Evolutionary conservation across 805 yeast species (phyloP).

Genomic region (Cyberlindnera americana): DNA sequence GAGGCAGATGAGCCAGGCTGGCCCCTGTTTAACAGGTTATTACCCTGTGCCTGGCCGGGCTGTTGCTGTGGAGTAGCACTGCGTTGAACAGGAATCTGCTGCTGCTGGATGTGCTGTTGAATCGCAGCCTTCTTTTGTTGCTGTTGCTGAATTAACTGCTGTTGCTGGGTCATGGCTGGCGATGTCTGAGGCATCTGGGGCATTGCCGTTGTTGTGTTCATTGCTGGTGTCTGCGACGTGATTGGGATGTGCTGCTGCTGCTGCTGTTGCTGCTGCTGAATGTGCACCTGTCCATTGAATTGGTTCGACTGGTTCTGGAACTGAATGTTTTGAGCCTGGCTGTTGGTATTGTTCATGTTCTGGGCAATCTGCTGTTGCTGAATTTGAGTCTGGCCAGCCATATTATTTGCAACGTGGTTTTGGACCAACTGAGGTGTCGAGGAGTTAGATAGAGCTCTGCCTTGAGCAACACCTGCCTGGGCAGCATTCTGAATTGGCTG

Average conservation of each 20-base stretch:
- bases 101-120: conserved; percentile 15
- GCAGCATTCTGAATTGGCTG: conserved; percentile 23
- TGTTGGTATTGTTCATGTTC: conserved; percentile 23
- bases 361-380: conserved; percentile 24
- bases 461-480: conserved; percentile 5
- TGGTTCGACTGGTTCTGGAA: conserved; percentile 17
- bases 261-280: conserved; percentile 14
- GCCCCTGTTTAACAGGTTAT: conserved; percentile 9
- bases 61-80: conserved; percentile 12
- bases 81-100: conserved; percentile 16
- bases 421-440: conserved; percentile 9
- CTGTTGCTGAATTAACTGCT: conserved; percentile 1
- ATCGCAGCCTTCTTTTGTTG: conserved; percentile 3
- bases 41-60: conserved; percentile 12
- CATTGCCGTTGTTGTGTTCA: neutral
- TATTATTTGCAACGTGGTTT: conserved; percentile 17
- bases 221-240: conserved; percentile 9
- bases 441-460: conserved; percentile 7
- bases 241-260: conserved; percentile 8
- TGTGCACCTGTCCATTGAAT: conserved; percentile 10
- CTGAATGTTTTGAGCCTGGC: conserved; percentile 18
- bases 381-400: conserved; percentile 15
- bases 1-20: conserved; percentile 26
- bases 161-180: conserved; percentile 1
- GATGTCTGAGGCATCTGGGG: conserved; percentile 4